Evolutionary conservation across 1,284 basidiomycete species (phyloP), one percentile per base, ranked within the genome.

Genomic region (Microbotryum saponariae): DNA sequence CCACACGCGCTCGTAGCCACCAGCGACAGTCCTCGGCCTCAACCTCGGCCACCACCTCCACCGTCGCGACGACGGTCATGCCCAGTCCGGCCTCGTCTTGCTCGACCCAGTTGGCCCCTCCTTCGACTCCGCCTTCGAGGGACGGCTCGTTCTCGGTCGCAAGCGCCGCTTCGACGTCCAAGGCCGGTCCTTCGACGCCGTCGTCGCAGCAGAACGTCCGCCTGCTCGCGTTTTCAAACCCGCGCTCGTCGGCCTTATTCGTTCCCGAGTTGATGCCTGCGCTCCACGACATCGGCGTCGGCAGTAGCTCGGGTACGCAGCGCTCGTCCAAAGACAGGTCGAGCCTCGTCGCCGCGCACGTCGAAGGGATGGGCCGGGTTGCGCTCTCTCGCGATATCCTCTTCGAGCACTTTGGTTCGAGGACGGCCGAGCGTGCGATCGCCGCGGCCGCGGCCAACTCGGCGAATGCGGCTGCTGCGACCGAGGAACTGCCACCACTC

Each of bases 351-450:
- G 64, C 64, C 2, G 65, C 62, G 9, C 46, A 60, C 4, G 48
- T 64, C 14, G 52, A 60, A 4, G 68, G 68, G 6, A 70, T 70
- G 68, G 68, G 68, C n/a, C 64, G 68, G 2, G 67, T 70, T 29
- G 62, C 67, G 1, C 53, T 69, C 14, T 51, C 62, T 9, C 64
- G 62, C 27, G 53, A 58, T 21, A 53, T 55, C n/a, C 56, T 61
- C 20, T 51, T 64, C 31, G 56, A 59, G 27, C 29, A 23, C 20
- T 58, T 63, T 5, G 63, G 64, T 9, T 21, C 37, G 27, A 31
- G 42, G 31, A 44, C 48, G 20, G 62, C 62, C 20, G 49, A 57
- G 54, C 54, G 60, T 33, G 62, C 62, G 8, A 63, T 63, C 33
- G 57, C 54, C 12, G 57, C 51, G 3, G 58, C 55, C 10, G 14